phyloP scores from a whole-genome alignment of 2,329 filamentous ascomycete genomes.

The Scopulariopsis brevicaulis region DNA sequence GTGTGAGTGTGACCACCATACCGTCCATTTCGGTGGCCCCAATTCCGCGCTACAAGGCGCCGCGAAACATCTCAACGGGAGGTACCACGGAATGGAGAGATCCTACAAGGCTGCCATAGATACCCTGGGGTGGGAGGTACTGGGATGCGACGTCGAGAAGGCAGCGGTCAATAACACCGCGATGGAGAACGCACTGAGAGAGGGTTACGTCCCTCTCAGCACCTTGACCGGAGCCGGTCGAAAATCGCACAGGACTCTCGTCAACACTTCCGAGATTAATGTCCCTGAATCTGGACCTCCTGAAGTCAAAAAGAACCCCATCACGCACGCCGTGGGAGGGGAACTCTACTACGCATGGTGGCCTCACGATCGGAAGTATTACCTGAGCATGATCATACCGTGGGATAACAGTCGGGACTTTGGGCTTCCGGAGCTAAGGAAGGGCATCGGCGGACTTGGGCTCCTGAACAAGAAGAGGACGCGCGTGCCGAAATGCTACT shows the following conservation, averaged over 20 bases:
- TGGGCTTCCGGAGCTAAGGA: conserved; percentile 1
- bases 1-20: conserved; percentile 11
- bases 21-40: conserved; percentile 9
- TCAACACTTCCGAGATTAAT: background rate
- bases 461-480: conserved; percentile 1
- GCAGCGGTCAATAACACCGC: conserved; percentile 9
- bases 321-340: conserved; percentile 8
- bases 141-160: conserved; percentile 8
- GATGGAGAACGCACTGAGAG: conserved; percentile 1
- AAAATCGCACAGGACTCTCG: background rate
- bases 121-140: conserved; percentile 8
- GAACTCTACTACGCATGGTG: conserved; percentile 9
- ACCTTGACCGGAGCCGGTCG: background rate
- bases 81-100: conserved; percentile 6
- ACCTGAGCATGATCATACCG: conserved; percentile 9
- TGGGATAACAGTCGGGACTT: conserved; percentile 8
- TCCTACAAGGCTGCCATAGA: conserved; percentile 6
- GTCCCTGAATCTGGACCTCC: background rate
- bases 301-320: conserved; percentile 4
- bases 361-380: conserved; percentile 7
- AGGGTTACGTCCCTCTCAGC: conserved; percentile 9
- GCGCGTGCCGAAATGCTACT: conserved; percentile 6
- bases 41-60: conserved; percentile 6
- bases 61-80: conserved; percentile 9
- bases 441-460: background rate